A percentile compares a stretch with the other conserved stretches of the same genome.
phyloP scores from a whole-genome alignment of 495 filamentous ascomycete genomes.

The Aspergillus sclerotioniger region DNA sequence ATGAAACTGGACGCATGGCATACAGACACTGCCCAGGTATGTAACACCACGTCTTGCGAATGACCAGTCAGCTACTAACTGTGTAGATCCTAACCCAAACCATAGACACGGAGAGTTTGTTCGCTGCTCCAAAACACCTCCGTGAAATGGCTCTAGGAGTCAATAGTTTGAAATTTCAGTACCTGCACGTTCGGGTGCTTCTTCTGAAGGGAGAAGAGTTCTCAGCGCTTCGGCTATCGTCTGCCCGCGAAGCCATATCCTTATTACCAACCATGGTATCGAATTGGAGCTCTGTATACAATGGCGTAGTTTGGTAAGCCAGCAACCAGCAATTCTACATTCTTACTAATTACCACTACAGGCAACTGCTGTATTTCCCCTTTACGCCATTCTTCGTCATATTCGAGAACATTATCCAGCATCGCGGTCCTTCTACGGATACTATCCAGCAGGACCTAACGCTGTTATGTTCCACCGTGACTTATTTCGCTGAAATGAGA shows the following conservation, averaged over 20 bases:
- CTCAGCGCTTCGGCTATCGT: neutral
- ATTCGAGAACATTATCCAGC: neutral
- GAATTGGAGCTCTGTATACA: slow-evolving; percentile 2
- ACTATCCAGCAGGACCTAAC: neutral
- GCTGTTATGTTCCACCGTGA: neutral
- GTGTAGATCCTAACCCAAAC: neutral
- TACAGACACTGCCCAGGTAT: neutral
- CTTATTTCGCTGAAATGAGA: neutral
- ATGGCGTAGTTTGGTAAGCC: neutral
- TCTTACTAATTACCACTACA: neutral
- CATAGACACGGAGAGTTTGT: neutral
- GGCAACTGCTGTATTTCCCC: slow-evolving; percentile 2
- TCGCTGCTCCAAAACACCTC: neutral
- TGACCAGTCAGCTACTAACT: neutral
- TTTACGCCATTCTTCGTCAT: slow-evolving; percentile 2
- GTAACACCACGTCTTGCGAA: neutral
- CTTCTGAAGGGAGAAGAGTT: neutral
- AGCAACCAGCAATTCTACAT: neutral
- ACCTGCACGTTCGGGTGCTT: neutral
- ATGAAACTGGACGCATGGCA: neutral
- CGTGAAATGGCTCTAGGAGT: neutral
- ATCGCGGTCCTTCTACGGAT: neutral
- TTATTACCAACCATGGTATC: neutral
- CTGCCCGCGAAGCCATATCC: slow-evolving; percentile 1
- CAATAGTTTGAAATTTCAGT: neutral